Evolutionary conservation across 306 rosid genomes (phyloP).

Genomic region (Prunus mira): DNA sequence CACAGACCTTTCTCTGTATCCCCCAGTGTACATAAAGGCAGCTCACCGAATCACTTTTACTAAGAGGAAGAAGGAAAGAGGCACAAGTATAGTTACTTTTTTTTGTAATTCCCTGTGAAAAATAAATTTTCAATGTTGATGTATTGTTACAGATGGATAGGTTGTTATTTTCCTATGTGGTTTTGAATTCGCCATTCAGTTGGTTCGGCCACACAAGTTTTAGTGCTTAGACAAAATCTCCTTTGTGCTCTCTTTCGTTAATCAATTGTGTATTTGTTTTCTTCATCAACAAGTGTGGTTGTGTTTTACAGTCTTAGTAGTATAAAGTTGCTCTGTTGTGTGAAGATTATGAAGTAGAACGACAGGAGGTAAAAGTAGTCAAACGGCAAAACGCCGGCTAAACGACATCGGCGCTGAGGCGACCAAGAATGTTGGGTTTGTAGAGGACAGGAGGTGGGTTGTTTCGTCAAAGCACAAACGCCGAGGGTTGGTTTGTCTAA

Average conservation of each 20-base stretch:
- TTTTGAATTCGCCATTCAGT: neutral
- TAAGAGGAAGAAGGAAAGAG: slow-evolving; percentile 29
- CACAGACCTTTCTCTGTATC: slow-evolving; percentile 18
- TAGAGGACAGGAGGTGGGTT: slow-evolving; percentile 2
- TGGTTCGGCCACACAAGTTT: neutral
- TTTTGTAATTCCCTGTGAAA: slow-evolving; percentile 24
- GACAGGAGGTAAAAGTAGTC: neutral
- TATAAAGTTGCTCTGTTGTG: too few species aligned
- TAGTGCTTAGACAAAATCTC: neutral
- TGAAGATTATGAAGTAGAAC: neutral
- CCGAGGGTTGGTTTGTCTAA: slow-evolving; percentile 10
- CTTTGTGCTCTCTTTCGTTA: neutral
- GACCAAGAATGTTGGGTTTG: slow-evolving; percentile 13
- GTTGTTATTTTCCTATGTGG: neutral
- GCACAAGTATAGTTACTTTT: slow-evolving; percentile 39
- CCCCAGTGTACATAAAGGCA: slow-evolving; percentile 59
- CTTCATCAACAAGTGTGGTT: too few species aligned
- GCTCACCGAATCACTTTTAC: slow-evolving; percentile 37
- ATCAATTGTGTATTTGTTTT: too few species aligned
- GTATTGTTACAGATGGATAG: slow-evolving; percentile 22
- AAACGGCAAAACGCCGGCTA: neutral
- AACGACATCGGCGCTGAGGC: neutral
- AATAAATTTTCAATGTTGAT: slow-evolving; percentile 27
- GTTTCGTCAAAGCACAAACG: slow-evolving; percentile 2
- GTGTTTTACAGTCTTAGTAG: too few species aligned